Percentiles rank a stretch among this genome's conserved stretches.
phyloP scores from a whole-genome alignment of 2,329 filamentous ascomycete genomes.

The Penicillium crustosum region DNA sequence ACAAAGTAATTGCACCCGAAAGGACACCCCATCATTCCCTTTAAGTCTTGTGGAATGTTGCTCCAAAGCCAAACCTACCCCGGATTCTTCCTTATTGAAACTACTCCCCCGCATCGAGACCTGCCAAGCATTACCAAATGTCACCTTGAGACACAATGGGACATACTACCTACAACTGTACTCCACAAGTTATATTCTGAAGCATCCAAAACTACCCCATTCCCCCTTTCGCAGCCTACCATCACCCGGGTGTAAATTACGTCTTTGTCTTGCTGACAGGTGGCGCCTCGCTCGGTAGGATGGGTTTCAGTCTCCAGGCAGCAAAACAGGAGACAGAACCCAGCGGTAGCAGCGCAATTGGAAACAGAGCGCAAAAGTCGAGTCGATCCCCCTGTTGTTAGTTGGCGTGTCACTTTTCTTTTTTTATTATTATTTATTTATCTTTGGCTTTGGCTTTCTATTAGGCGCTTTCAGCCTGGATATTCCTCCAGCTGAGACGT shows the following conservation, averaged over 20 bases:
- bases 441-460: neutral
- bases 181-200: neutral
- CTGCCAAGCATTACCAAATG: slow-evolving; percentile 9
- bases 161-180: neutral
- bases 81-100: slow-evolving; percentile 2
- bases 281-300: neutral
- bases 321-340: neutral
- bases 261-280: neutral
- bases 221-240: neutral
- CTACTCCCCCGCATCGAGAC: slow-evolving; percentile 9
- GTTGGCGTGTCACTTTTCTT: neutral
- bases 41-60: slow-evolving; percentile 5
- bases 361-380: slow-evolving; percentile 15
- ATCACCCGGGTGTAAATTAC: neutral
- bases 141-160: neutral
- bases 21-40: neutral
- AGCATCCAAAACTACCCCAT: neutral
- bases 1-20: neutral
- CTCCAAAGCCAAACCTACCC: slow-evolving; percentile 8
- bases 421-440: neutral
- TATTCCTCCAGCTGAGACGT: neutral
- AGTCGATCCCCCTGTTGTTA: slow-evolving; percentile 1
- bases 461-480: neutral
- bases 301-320: neutral
- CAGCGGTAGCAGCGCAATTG: slow-evolving; percentile 11